Percentiles rank a stretch among this genome's conserved stretches.
These are phyloP conservation scores for Urochloa ruziziensis DNA, from an alignment of 176 grass and related monocot genomes.

Conservation along the genomic window DNA sequence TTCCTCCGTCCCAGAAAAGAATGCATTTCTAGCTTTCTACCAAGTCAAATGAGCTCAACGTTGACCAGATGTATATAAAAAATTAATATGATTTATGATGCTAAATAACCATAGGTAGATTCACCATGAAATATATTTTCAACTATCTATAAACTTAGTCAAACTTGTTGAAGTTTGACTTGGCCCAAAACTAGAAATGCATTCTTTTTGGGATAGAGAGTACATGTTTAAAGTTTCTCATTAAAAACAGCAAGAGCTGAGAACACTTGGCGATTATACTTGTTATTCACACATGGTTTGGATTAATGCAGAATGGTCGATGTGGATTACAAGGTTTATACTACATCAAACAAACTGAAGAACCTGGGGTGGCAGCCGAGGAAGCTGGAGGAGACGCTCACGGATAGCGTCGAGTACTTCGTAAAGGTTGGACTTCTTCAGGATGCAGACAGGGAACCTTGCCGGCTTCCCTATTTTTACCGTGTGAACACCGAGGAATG, in stretches of 20 bases:
- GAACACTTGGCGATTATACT: background rate
- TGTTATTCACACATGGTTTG: background rate
- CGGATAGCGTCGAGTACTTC: constrained; percentile 39
- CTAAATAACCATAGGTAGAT: no score
- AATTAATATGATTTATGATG: no score
- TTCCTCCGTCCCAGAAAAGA: no score
- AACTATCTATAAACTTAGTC: no score
- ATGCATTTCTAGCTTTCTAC: no score
- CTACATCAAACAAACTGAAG: constrained; percentile 34
- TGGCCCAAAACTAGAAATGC: no score
- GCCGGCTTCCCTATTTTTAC: constrained; percentile 12
- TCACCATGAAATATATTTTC: no score
- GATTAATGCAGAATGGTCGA: constrained; percentile 19
- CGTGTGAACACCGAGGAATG: background rate
- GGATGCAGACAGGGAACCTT: background rate
- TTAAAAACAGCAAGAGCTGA: background rate
- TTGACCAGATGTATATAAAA: no score
- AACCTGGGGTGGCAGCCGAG: constrained; percentile 48
- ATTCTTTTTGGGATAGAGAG: no score
- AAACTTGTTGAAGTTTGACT: no score
- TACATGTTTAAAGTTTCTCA: background rate
- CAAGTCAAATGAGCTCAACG: no score
- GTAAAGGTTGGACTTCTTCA: constrained; percentile 35
- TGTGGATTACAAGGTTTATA: background rate
- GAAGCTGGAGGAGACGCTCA: constrained; percentile 43